Evolutionary conservation across 306 rosid genomes (phyloP).

Genomic region (Sindora glabra): DNA sequence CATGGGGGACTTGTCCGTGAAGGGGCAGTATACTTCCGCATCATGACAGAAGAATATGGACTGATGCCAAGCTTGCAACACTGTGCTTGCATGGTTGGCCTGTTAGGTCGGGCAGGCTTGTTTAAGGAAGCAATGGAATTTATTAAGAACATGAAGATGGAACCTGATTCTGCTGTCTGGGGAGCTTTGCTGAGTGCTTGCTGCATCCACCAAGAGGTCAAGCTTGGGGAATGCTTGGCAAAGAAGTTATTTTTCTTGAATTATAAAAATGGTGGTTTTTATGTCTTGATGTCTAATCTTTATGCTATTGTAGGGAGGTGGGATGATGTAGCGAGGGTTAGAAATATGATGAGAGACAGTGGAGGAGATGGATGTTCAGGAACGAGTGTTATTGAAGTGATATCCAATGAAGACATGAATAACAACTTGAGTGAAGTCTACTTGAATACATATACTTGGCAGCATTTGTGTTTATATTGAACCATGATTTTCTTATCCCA

Average conservation of each 20-base stretch:
- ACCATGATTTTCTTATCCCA: no score
- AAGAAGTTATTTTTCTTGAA: slow-evolving; percentile 51
- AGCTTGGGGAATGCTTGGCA: slow-evolving; percentile 62
- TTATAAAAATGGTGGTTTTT: slow-evolving; percentile 49
- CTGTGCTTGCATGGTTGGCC: slow-evolving; percentile 61
- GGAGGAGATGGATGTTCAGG: slow-evolving; percentile 65
- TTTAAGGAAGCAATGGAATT: slow-evolving; percentile 50
- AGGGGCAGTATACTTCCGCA: slow-evolving; percentile 38
- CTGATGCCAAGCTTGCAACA: slow-evolving; percentile 60
- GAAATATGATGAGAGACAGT: slow-evolving; percentile 65
- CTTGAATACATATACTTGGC: no score
- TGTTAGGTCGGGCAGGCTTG: slow-evolving; percentile 58
- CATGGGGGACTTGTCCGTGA: slow-evolving; percentile 54
- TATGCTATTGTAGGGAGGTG: slow-evolving; percentile 66
- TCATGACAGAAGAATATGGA: slow-evolving; percentile 44
- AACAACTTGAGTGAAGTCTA: no score
- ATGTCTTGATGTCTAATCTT: slow-evolving; percentile 67
- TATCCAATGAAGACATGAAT: slow-evolving; percentile 14
- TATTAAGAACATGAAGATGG: slow-evolving; percentile 42
- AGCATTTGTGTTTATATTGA: no score
- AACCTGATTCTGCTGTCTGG: slow-evolving; percentile 76
- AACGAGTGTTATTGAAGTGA: slow-evolving; percentile 43
- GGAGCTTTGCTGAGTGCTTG: slow-evolving; percentile 64
- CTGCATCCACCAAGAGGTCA: slow-evolving; percentile 54
- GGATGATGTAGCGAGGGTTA: slow-evolving; percentile 70